Conservation (phyloP, 257 asterid species). For the Solanum etuberosum region DNA sequence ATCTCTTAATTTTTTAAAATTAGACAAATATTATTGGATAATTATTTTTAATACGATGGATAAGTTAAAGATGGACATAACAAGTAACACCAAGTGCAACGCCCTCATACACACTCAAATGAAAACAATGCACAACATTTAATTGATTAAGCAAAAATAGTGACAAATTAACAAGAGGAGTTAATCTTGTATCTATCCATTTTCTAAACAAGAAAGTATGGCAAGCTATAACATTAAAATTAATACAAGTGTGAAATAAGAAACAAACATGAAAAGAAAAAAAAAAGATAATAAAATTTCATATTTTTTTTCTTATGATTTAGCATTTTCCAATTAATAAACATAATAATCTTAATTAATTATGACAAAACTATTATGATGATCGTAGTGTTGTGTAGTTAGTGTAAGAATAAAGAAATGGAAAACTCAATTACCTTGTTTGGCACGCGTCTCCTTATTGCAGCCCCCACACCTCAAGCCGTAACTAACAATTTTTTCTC, state of each 20-base stretch:
- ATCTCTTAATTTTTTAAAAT: no score
- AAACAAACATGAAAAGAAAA: no score
- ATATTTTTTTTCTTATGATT: no score
- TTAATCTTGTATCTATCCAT: not conserved
- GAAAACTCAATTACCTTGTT: slow-evolving; percentile 32
- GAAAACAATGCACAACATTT: not conserved
- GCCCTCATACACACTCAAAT: not conserved
- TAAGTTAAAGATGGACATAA: no score
- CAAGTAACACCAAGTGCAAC: not conserved
- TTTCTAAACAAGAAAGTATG: not conserved
- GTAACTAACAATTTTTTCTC: not conserved
- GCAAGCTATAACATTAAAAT: not conserved
- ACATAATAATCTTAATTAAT: not conserved
- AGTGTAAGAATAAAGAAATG: not conserved
- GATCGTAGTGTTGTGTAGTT: not conserved
- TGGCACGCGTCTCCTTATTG: slow-evolving; percentile 18
- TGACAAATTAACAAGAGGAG: not conserved
- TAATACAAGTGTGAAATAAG: not conserved
- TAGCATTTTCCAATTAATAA: not conserved
- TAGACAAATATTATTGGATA: no score
- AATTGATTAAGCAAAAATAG: not conserved
- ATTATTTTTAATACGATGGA: no score
- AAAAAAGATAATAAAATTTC: no score
- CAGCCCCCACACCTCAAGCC: slow-evolving; percentile 8
- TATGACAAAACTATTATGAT: not conserved